Conservation (phyloP, 257 asterid genomes). For the Nicotiana benthamiana region DNA sequence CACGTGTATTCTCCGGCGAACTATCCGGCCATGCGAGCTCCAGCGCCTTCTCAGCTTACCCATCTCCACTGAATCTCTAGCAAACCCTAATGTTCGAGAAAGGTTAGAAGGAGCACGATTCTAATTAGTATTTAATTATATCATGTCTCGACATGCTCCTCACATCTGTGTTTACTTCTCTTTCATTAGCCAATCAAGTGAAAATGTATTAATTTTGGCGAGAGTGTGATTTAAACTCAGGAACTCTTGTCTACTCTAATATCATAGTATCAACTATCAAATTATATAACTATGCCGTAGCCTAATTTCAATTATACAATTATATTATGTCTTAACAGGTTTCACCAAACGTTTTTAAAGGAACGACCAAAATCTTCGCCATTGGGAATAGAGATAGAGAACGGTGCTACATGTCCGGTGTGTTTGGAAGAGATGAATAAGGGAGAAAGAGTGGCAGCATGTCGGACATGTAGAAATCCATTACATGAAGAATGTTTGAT, state of each 20-base stretch:
- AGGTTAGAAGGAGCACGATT: background rate
- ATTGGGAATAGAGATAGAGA: slow-evolving; percentile 28
- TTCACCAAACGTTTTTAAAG: slow-evolving; percentile 44
- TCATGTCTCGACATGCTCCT: too few species aligned
- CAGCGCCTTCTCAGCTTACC: slow-evolving; percentile 58
- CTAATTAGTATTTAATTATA: background rate
- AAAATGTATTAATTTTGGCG: background rate
- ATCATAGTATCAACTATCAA: too few species aligned
- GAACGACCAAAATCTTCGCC: slow-evolving; percentile 10
- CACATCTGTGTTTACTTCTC: background rate
- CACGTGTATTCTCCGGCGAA: slow-evolving; percentile 53
- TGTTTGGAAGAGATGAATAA: slow-evolving; percentile 78
- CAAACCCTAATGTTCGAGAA: slow-evolving; percentile 40
- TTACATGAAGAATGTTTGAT: slow-evolving; percentile 78
- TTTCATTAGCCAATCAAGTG: background rate
- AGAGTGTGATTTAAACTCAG: background rate
- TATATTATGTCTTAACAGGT: slow-evolving; percentile 9
- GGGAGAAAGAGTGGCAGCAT: slow-evolving; percentile 58
- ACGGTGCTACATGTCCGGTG: slow-evolving; percentile 58
- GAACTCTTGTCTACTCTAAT: background rate
- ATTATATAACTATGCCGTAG: too few species aligned
- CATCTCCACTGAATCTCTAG: slow-evolving; percentile 43
- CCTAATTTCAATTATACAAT: background rate
- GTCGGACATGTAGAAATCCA: slow-evolving; percentile 65
- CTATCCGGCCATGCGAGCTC: slow-evolving; percentile 68